Evolutionary conservation across 164 flowering plant genomes (phyloP), one percentile per base, ranked within the genome.

Genomic region (Houttuynia cordata): DNA sequence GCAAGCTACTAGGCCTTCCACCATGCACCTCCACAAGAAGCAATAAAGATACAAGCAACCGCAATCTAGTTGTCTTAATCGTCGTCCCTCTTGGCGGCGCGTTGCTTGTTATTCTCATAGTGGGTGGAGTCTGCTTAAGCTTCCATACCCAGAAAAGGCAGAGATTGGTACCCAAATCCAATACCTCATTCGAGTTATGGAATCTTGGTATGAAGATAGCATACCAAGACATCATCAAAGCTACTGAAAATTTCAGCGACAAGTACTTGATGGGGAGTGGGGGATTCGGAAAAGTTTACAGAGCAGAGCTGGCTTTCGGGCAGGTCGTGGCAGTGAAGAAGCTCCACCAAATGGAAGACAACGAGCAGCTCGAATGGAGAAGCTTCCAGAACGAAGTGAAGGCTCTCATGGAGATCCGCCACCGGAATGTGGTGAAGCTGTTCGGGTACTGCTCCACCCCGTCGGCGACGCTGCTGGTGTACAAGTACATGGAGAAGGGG

Each of bases 391-490:
- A 74, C 42, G 94, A 86, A 71, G 81, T 86, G 0, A 60, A 70
- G 17, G 58, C 73, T 2, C 45, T 86, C 50, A 84, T 86, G n/a
- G 78, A 80, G 41, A 64, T 74, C 6, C 62, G 85, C 51, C 94
- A 87, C 74, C 67, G 86, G 24, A 87, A 87, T 49, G 80, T 87
- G 22, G 77, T 87, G 52, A 83, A 79, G 74, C 76, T 83, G 10
- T 64, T 71, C 57, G 94, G 88, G 13, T 87, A 66, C 59, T 84
- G 88, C 57, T 74, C 83, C 9, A 66, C 56, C 47, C 50, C 60
- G 8, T 75, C 74, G 0, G 53, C 23, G 53, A 61, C 76, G 74
- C 78, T 73, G 70, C 74, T 86, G 82, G 82, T 78, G 8, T 86
- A 84, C 58, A 83, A 81, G 64, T 84, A 73, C 49, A 59, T 82